Evolutionary conservation across 257 asterid genomes (phyloP).

Genomic region (Nicotiana noctiflora): DNA sequence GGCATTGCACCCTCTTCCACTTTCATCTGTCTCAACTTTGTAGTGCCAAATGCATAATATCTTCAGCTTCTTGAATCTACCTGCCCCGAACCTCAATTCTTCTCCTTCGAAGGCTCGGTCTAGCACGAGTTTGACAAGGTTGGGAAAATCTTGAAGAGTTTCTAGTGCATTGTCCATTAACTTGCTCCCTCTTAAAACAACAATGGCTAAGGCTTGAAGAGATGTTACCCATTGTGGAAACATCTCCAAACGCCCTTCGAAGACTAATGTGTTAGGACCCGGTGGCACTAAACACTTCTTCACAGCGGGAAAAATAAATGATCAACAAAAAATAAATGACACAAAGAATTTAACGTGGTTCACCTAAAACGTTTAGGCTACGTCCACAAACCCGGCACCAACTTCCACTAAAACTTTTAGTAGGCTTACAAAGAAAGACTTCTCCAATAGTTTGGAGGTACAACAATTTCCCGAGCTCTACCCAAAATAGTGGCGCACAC

Average conservation of each 20-base stretch:
- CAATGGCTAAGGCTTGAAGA: constrained; percentile 12
- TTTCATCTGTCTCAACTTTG: constrained; percentile 13
- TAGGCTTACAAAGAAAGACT: no score
- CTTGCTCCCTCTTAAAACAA: constrained; percentile 1
- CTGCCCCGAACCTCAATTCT: constrained; percentile 20
- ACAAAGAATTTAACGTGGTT: no score
- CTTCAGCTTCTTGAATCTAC: constrained; percentile 24
- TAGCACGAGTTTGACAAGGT: constrained; percentile 6
- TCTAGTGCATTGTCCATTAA: constrained; percentile 16
- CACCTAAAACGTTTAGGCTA: no score
- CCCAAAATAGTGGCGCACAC: no score
- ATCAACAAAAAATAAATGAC: no score
- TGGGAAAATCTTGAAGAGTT: constrained; percentile 24
- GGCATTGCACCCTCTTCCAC: constrained; percentile 27
- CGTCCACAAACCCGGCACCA: no score
- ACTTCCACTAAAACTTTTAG: no score
- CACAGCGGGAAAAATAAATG: no score
- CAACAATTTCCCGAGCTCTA: no score
- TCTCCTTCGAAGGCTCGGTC: constrained; percentile 22
- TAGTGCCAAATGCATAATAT: constrained; percentile 7
- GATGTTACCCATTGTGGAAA: constrained; percentile 18
- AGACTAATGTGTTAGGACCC: no score
- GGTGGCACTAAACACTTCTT: no score
- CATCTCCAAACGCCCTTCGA: constrained; percentile 16
- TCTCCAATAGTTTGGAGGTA: no score